Evolutionary conservation across 495 filamentous ascomycete species (phyloP), one percentile per base, ranked within the genome.

Genomic region (Xanthoparmelia taractica): DNA sequence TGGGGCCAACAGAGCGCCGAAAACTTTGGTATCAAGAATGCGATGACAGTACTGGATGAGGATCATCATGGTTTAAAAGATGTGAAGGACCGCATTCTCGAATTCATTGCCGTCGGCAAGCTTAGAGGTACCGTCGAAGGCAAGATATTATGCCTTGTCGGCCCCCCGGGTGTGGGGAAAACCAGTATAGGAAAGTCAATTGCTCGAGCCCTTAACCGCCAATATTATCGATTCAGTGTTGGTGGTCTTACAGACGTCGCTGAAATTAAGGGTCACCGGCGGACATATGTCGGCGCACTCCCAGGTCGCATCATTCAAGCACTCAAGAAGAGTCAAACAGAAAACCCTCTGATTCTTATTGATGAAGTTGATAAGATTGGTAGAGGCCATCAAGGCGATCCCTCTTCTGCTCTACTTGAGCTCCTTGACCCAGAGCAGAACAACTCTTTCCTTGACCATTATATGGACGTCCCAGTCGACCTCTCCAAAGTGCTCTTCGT

Each of bases 351-450:
- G 56, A 90, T 99, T 65, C 76, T 99, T 54, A 97, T 99, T 69
- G 95, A 99, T 73, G 95, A 99, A 73, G 80, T 99, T 57, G 95
- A 99, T 78, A 99, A 99, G 77, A 92, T 99, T 72, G 93, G 95
- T 15, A 84, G 89, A 43, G 95, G 93, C 4, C 90, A 97, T 69
- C 93, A 96, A 74, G 95, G 95, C 59, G 95, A 99, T 66, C 95
- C 95, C 25, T 90, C 95, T 3, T 97, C 93, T 45, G 94, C 95
- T 38, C 80, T 99, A 56, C 81, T 99, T 18, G 95, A 99, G 71
- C 78, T 99, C 38, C 85, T 99, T 36, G 95, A 99, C 68, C 95
- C 95, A 1, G 95, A 97, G 75, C 95, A 99, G 71, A 99, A 99
- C 76, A 89, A 82, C 71, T 96, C 91, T 36, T 99, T 99, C 82